Percentiles rank a stretch among this genome's conserved stretches.
Conservation (phyloP, 208 protist species). For the Wallacemonas sp. region DNA sequence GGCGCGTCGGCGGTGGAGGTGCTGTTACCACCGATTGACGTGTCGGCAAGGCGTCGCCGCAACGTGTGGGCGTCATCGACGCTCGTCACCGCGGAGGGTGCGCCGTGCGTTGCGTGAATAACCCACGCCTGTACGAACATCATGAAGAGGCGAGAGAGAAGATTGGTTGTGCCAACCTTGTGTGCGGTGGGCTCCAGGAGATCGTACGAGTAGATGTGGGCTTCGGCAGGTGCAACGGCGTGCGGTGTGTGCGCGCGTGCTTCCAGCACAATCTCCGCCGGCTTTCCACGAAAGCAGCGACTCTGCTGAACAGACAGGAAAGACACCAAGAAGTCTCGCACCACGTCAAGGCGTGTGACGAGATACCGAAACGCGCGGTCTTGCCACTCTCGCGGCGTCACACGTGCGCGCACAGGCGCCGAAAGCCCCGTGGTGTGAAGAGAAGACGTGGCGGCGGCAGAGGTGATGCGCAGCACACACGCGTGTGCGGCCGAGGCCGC, state of each 20-base stretch:
- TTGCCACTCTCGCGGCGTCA: neutral
- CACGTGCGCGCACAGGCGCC: too few species aligned
- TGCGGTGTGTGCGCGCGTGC: neutral
- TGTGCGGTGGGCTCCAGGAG: slow-evolving; percentile 31
- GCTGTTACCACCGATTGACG: slow-evolving; percentile 1
- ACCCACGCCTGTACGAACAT: slow-evolving; percentile 42
- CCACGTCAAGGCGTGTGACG: neutral
- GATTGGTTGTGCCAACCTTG: slow-evolving; percentile 38
- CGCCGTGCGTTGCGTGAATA: slow-evolving; percentile 10
- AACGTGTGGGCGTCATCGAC: too few species aligned
- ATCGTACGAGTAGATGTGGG: slow-evolving; percentile 30
- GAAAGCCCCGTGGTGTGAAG: too few species aligned
- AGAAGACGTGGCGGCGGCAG: neutral
- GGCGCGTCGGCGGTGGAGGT: slow-evolving; percentile 5
- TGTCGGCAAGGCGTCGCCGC: too few species aligned
- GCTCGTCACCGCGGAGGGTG: too few species aligned
- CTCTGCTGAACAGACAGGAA: slow-evolving; percentile 22
- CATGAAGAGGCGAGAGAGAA: slow-evolving; percentile 44
- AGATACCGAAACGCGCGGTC: neutral
- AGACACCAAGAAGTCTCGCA: neutral
- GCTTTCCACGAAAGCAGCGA: slow-evolving; percentile 19
- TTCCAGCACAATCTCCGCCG: slow-evolving; percentile 24
- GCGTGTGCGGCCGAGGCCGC: neutral
- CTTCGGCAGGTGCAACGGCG: neutral
- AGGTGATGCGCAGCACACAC: neutral